Conservation (phyloP, 1,139 yeast species). For the Yamadazyma aaseri region DNA sequence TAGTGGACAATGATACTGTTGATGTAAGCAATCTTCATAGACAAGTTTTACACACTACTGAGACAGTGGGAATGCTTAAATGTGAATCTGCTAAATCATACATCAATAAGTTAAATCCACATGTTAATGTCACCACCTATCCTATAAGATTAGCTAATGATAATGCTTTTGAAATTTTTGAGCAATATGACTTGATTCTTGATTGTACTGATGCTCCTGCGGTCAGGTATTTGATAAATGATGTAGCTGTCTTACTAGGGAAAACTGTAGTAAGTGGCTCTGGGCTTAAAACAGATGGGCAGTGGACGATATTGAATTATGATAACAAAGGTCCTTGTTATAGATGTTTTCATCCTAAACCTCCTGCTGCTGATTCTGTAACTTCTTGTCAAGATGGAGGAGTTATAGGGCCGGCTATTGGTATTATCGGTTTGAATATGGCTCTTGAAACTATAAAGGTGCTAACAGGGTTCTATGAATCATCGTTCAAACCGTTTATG, state of each 20-base stretch:
- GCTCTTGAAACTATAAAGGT: slow-evolving; percentile 84
- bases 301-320: slow-evolving; percentile 72
- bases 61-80: slow-evolving; percentile 65
- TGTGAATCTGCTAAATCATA: slow-evolving; percentile 71
- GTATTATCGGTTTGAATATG: slow-evolving; percentile 85
- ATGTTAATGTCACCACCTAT: slow-evolving; percentile 54
- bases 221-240: slow-evolving; percentile 83
- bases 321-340: slow-evolving; percentile 83
- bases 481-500: slow-evolving; percentile 65
- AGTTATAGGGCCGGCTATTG: slow-evolving; percentile 93
- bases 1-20: slow-evolving; percentile 83
- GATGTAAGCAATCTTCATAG: slow-evolving; percentile 86
- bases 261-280: slow-evolving; percentile 88
- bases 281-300: slow-evolving; percentile 91
- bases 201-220: slow-evolving; percentile 97
- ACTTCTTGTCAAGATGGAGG: slow-evolving; percentile 94
- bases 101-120: slow-evolving; percentile 61
- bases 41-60: slow-evolving; percentile 76
- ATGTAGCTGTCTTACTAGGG: slow-evolving; percentile 68
- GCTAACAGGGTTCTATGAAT: slow-evolving; percentile 54
- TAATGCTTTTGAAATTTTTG: slow-evolving; percentile 65
- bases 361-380: slow-evolving; percentile 84
- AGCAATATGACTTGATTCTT: slow-evolving; percentile 68
- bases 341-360: slow-evolving; percentile 86
- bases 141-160: slow-evolving; percentile 49